These are phyloP conservation scores for Linderniella brevidens DNA, from an alignment of 257 asterid species.

Conservation along the genomic window DNA sequence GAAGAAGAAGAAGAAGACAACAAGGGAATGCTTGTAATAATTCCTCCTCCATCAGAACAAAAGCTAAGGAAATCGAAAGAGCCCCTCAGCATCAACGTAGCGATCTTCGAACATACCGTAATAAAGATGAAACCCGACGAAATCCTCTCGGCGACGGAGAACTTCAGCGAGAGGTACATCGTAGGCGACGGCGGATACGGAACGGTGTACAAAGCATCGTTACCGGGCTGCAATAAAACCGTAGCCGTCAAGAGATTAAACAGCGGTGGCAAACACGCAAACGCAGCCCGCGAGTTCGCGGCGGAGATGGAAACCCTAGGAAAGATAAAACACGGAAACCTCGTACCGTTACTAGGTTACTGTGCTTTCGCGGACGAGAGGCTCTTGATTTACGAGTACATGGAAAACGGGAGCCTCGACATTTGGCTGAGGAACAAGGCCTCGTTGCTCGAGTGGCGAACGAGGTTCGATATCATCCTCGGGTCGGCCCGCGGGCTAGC, in stretches of 20 bases:
- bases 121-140: conserved; percentile 40
- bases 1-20: too few species aligned
- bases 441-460: conserved; percentile 39
- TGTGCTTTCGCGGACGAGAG: conserved; percentile 50
- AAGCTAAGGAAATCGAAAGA: conserved; percentile 42
- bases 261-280: too few species aligned
- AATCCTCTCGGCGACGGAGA: conserved; percentile 50
- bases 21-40: too few species aligned
- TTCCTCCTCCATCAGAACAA: conserved; percentile 20
- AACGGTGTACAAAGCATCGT: conserved; percentile 44
- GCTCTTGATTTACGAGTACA: conserved; percentile 52
- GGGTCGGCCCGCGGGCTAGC: conserved; percentile 64
- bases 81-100: conserved; percentile 67
- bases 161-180: conserved; percentile 47
- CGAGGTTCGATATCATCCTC: conserved; percentile 35
- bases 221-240: conserved; percentile 22
- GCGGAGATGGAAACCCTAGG: conserved; percentile 86
- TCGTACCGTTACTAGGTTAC: conserved; percentile 58
- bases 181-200: conserved; percentile 80
- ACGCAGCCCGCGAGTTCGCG: conserved; percentile 53
- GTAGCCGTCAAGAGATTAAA: conserved; percentile 63
- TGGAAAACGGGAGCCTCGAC: conserved; percentile 81
- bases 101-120: conserved; percentile 55
- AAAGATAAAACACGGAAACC: conserved; percentile 52
- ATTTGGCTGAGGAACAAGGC: conserved; percentile 40